A percentile compares a stretch with the other conserved stretches of the same genome.
These are phyloP conservation scores for Globisporangium echinulatum DNA, from an alignment of 352 stramenopile species.

Conservation along the genomic window DNA sequence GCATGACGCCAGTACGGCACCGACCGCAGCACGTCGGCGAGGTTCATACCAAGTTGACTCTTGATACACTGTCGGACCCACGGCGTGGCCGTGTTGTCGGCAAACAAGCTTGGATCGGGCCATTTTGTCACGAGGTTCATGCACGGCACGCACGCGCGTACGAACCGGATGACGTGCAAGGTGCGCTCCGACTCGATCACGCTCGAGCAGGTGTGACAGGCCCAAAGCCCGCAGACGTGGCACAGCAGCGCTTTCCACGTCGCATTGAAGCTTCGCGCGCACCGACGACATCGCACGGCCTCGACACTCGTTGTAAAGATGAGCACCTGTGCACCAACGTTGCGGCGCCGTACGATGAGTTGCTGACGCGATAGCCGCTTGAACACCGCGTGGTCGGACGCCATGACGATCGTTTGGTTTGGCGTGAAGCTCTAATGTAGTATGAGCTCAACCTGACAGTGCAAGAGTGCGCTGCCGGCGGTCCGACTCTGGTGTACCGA, in stretches of 20 bases:
- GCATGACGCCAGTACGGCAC: constrained; percentile 23
- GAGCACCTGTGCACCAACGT: constrained; percentile 43
- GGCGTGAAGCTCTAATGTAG: too few relatives aligned
- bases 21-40: constrained; percentile 32
- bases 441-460: too few relatives aligned
- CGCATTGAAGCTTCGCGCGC: constrained; percentile 34
- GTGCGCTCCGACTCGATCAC: constrained; percentile 50
- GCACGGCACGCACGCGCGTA: constrained; percentile 41
- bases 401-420: background rate
- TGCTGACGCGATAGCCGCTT: constrained; percentile 44
- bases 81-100: constrained; percentile 18
- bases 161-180: constrained; percentile 35
- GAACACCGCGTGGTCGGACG: constrained; percentile 44
- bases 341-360: constrained; percentile 36
- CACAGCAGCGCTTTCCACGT: constrained; percentile 44
- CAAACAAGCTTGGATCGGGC: constrained; percentile 29
- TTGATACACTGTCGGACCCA: constrained; percentile 32
- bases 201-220: constrained; percentile 42
- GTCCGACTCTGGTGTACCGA: too few relatives aligned
- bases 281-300: constrained; percentile 30
- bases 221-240: constrained; percentile 44
- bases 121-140: constrained; percentile 48
- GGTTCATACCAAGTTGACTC: constrained; percentile 33
- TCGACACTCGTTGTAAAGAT: constrained; percentile 16
- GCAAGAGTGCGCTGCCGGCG: too few relatives aligned